Conservation (phyloP, 2,329 filamentous ascomycete genomes). For the Colletotrichum euphorbiae region DNA sequence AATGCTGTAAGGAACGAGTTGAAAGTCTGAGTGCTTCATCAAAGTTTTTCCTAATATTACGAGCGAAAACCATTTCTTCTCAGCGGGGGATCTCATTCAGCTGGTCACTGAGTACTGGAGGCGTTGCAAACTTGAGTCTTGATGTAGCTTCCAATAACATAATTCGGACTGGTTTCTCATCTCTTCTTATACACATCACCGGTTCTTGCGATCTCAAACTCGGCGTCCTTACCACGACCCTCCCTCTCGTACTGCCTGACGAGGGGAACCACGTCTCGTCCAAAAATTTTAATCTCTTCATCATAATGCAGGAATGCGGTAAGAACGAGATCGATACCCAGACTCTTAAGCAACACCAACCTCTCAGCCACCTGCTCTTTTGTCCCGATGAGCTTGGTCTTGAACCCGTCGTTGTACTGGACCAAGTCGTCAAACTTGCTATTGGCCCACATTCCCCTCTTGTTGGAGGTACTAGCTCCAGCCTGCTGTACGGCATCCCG, state of each 20-base stretch:
- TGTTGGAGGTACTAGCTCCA: conserved; percentile 58
- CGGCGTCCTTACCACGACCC: conserved; percentile 59
- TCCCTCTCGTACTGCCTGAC: conserved; percentile 60
- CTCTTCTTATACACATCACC: conserved; percentile 58
- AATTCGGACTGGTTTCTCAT: not conserved
- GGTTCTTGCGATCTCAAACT: conserved; percentile 58
- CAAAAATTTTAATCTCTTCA: conserved; percentile 63
- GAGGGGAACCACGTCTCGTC: conserved; percentile 57
- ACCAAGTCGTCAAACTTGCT: conserved; percentile 64
- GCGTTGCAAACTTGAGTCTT: too few relatives aligned
- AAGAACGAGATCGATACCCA: conserved; percentile 57
- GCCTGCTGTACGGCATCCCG: conserved; percentile 61
- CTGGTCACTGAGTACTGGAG: too few relatives aligned
- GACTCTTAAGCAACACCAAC: conserved; percentile 59
- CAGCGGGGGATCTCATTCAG: too few relatives aligned
- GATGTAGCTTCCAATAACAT: too few relatives aligned
- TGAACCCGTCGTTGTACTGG: conserved; percentile 68
- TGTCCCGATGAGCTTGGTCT: conserved; percentile 65
- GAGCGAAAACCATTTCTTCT: too few relatives aligned
- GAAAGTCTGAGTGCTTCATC: conserved; percentile 42
- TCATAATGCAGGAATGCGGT: conserved; percentile 64
- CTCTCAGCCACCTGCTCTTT: conserved; percentile 63
- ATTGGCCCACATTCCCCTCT: conserved; percentile 65
- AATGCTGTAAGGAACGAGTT: conserved; percentile 48
- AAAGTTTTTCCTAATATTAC: too few relatives aligned